phyloP scores from a whole-genome alignment of 1,284 basidiomycete species.

The Grifola frondosa region DNA sequence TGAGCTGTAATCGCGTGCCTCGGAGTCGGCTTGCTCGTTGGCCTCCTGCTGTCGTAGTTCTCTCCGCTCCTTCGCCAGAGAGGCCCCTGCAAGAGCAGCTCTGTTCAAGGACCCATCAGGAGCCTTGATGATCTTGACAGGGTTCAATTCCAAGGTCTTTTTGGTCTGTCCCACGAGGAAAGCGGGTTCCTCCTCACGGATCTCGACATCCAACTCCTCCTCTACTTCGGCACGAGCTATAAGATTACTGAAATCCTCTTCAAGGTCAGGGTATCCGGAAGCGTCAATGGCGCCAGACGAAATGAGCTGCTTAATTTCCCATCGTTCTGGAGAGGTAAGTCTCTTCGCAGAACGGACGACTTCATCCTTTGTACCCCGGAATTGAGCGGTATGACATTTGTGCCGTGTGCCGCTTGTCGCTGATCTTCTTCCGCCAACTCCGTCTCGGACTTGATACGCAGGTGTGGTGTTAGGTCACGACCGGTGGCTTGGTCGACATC shows the following conservation, averaged over 20 bases:
- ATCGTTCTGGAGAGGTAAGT: conserved; percentile 94
- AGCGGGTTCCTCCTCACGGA: conserved; percentile 93
- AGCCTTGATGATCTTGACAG: conserved; percentile 94
- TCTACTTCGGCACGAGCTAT: conserved; percentile 81
- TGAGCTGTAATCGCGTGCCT: conserved; percentile 87
- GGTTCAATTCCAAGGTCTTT: conserved; percentile 89
- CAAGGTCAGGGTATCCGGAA: conserved; percentile 93
- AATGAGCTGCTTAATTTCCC: conserved; percentile 98
- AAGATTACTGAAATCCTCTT: conserved; percentile 83
- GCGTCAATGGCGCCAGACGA: conserved; percentile 90
- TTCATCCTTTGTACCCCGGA: conserved; percentile 45
- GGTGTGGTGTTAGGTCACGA: conserved; percentile 86
- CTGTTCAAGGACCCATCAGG: conserved; percentile 93
- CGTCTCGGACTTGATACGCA: conserved; percentile 88
- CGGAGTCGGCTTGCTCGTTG: conserved; percentile 91
- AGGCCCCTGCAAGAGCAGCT: conserved; percentile 89
- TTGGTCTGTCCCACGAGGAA: conserved; percentile 96
- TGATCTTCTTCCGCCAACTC: conserved; percentile 81
- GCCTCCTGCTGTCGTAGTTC: conserved; percentile 92
- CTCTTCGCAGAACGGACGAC: conserved; percentile 80
- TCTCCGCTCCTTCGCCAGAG: conserved; percentile 90
- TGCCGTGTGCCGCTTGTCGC: conserved; percentile 57
- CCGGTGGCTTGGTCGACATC: conserved; percentile 93
- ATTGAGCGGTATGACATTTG: conserved; percentile 62
- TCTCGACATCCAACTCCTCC: conserved; percentile 94